phyloP scores from a whole-genome alignment of 352 stramenopile genomes.

The Phytophthora quininea region DNA sequence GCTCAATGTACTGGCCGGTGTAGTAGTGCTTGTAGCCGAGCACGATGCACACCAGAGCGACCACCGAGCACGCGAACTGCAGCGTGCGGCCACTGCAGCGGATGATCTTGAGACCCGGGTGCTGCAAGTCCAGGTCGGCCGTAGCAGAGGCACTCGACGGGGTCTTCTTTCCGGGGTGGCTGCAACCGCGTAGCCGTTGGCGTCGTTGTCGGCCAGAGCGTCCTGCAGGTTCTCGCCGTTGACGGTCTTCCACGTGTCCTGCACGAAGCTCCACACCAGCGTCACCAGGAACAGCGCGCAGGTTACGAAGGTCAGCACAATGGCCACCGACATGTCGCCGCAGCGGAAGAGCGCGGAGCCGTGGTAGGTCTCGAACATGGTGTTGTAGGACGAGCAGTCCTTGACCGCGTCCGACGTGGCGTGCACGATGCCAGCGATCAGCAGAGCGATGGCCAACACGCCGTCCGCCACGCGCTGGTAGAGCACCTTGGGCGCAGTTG shows the following conservation, averaged over 20 bases:
- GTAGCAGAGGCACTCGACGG: conserved; percentile 13
- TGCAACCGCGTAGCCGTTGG: conserved; percentile 30
- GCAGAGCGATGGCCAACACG: conserved; percentile 30
- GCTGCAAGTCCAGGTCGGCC: conserved; percentile 28
- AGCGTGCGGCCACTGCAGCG: conserved; percentile 37
- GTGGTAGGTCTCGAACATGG: conserved; percentile 52
- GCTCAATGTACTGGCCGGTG: conserved; percentile 50
- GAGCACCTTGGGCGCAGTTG: conserved; percentile 27
- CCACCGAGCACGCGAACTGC: conserved; percentile 40
- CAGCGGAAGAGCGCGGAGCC: conserved; percentile 49
- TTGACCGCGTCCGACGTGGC: conserved; percentile 34
- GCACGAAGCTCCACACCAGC: conserved; percentile 41
- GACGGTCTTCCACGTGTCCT: conserved; percentile 25
- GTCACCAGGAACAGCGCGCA: conserved; percentile 41
- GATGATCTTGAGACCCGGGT: conserved; percentile 35
- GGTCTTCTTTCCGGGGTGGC: conserved; percentile 38
- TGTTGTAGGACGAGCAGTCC: conserved; percentile 49
- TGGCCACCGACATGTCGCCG: conserved; percentile 41
- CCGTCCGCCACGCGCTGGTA: conserved; percentile 42
- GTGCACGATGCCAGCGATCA: conserved; percentile 44
- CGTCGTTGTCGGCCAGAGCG: conserved; percentile 31
- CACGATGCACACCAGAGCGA: conserved; percentile 38
- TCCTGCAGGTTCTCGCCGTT: conserved; percentile 27
- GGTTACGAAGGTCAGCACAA: conserved; percentile 51
- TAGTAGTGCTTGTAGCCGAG: conserved; percentile 53